phyloP scores from a whole-genome alignment of 371 early-diverging fungal genomes.

The Mortierella sp. region DNA sequence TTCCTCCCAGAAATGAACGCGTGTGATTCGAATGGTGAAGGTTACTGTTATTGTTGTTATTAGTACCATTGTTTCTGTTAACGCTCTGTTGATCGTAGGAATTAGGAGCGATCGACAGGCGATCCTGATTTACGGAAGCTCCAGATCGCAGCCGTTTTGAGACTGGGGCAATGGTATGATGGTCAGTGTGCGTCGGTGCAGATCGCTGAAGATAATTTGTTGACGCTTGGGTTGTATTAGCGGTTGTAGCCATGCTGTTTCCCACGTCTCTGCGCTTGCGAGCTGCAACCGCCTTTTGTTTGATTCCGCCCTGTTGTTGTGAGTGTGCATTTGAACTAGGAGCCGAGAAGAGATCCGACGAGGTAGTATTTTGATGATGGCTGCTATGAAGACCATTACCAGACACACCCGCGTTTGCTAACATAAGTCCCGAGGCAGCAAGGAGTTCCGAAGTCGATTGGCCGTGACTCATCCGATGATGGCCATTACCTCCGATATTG shows the following conservation, averaged over 20 bases:
- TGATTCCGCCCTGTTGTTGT: conserved; percentile 1
- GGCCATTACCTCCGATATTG: conserved; percentile 5
- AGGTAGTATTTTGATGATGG: not conserved
- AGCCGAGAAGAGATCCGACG: not conserved
- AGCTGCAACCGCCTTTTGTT: not conserved
- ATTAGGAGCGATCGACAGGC: no score
- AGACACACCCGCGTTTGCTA: conserved; percentile 10
- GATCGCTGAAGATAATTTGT: not conserved
- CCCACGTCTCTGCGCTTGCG: conserved; percentile 10
- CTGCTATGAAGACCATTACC: not conserved
- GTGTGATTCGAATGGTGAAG: not conserved
- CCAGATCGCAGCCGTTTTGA: no score
- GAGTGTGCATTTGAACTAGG: not conserved
- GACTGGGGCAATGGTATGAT: no score
- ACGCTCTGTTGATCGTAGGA: no score
- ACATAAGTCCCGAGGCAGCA: conserved; percentile 18
- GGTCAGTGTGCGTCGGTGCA: no score
- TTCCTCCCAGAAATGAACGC: not conserved
- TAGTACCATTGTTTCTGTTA: not conserved
- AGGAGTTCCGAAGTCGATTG: conserved; percentile 23
- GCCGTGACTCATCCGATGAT: conserved; percentile 1
- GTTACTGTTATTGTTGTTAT: not conserved
- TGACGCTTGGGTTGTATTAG: not conserved
- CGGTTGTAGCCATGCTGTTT: not conserved
- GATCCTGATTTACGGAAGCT: no score